Percentiles rank a stretch among this genome's conserved stretches.
Evolutionary conservation across 345 rosid genomes (phyloP).

Genomic region (Melastoma malabathricum): DNA sequence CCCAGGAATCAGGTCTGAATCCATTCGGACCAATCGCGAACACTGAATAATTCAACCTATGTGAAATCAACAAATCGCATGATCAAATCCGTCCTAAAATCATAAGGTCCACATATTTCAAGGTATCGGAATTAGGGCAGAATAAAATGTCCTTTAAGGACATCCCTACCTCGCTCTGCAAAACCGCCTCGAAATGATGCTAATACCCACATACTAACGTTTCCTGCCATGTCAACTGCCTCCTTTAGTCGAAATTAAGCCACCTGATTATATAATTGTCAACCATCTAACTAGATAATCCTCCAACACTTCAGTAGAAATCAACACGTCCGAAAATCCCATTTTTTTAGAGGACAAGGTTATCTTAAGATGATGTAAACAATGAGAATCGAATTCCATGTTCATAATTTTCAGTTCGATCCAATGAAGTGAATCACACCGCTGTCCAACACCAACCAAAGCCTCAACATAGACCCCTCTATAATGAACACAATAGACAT

Average conservation of each 20-base stretch:
- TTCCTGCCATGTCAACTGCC: constrained; percentile 1
- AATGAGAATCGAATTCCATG: no score
- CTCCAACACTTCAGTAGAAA: neutral
- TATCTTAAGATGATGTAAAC: no score
- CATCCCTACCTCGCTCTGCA: constrained; percentile 48
- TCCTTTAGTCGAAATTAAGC: constrained; percentile 7
- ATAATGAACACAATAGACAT: no score
- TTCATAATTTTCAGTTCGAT: no score
- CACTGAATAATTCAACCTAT: constrained; percentile 45
- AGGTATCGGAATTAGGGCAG: constrained; percentile 16
- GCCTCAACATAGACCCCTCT: no score
- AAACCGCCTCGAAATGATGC: constrained; percentile 23
- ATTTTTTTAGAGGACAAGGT: no score
- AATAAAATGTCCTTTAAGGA: constrained; percentile 27
- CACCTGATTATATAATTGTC: no score
- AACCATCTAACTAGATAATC: neutral
- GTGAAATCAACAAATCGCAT: constrained; percentile 46
- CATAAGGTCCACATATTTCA: no score
- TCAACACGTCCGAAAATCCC: no score
- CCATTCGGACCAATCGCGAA: constrained; percentile 35
- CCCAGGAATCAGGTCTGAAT: constrained; percentile 37
- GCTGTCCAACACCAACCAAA: no score
- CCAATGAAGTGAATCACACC: no score
- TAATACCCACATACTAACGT: neutral
- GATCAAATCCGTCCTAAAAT: constrained; percentile 40